Conservation (phyloP, 1,284 basidiomycete genomes). For the Apiotrichum porosum region DNA sequence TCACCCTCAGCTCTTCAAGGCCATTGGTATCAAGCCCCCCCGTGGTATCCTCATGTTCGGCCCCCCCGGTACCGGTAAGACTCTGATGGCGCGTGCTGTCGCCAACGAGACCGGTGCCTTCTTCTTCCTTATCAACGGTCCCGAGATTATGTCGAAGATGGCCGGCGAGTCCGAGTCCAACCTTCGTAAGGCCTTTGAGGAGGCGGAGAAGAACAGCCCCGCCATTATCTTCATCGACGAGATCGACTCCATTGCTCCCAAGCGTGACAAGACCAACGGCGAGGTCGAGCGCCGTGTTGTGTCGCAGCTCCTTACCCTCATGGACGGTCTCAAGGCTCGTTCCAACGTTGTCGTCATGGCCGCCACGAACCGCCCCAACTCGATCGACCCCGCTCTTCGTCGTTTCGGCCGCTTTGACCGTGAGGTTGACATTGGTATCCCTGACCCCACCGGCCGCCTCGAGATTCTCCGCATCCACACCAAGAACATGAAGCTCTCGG, state of each 20-base stretch:
- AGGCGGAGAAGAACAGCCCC: conserved; percentile 99
- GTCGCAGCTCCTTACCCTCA: conserved; percentile 93
- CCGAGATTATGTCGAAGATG: conserved; percentile 99
- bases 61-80: conserved; percentile 95
- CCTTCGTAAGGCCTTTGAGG: conserved; percentile 95
- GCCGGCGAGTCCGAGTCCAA: conserved; percentile 97
- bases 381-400: conserved; percentile 95
- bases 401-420: conserved; percentile 99
- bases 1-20: conserved; percentile 99
- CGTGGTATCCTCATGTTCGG: conserved; percentile 96
- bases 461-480: conserved; percentile 99
- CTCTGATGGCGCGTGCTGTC: conserved; percentile 96
- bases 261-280: conserved; percentile 99
- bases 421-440: conserved; percentile 98
- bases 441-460: conserved; percentile 94
- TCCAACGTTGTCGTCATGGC: conserved; percentile 99
- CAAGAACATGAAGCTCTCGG: conserved; percentile 99
- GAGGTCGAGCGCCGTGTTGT: conserved; percentile 99
- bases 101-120: conserved; percentile 99
- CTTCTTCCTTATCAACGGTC: conserved; percentile 99
- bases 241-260: conserved; percentile 97
- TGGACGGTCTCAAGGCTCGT: conserved; percentile 98
- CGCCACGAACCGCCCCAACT: conserved; percentile 93
- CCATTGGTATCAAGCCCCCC: conserved; percentile 99
- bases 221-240: conserved; percentile 98